Evolutionary conservation across 129 eudicot genomes (phyloP).

Genomic region (Helichrysum umbraculigerum): DNA sequence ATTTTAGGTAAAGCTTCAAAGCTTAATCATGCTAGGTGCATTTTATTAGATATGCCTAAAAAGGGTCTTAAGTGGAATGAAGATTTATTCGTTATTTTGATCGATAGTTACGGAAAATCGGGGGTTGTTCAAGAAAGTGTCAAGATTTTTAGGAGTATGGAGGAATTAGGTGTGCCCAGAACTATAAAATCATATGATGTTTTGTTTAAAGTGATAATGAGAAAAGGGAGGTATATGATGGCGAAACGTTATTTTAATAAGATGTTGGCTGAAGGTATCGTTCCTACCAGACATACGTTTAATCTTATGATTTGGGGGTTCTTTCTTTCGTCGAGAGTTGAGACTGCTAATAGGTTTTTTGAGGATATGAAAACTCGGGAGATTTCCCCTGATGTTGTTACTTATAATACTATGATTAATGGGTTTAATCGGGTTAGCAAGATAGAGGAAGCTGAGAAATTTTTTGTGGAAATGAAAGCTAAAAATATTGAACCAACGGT

Average conservation of each 20-base stretch:
- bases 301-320: slow-evolving; percentile 89
- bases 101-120: slow-evolving; percentile 71
- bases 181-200: slow-evolving; percentile 61
- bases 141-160: slow-evolving; percentile 73
- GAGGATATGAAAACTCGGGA: slow-evolving; percentile 80
- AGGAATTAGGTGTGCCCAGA: slow-evolving; percentile 70
- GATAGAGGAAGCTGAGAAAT: slow-evolving; percentile 70
- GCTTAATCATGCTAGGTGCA: slow-evolving; percentile 90
- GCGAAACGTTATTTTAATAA: slow-evolving; percentile 83
- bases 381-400: slow-evolving; percentile 79
- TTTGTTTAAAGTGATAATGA: slow-evolving; percentile 75
- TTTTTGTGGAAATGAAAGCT: slow-evolving; percentile 78
- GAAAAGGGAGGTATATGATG: slow-evolving; percentile 88
- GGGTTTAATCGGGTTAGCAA: slow-evolving; percentile 69
- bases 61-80: slow-evolving; percentile 85
- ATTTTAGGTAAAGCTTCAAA: slow-evolving; percentile 69
- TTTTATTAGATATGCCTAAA: slow-evolving; percentile 81
- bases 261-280: slow-evolving; percentile 74
- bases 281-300: slow-evolving; percentile 67
- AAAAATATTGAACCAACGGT: slow-evolving; percentile 72
- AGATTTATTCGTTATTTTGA: slow-evolving; percentile 75
- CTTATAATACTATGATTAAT: slow-evolving; percentile 78
- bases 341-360: slow-evolving; percentile 71
- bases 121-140: slow-evolving; percentile 94
- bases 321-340: slow-evolving; percentile 57